Evolutionary conservation across 2,329 filamentous ascomycete genomes (phyloP), one percentile per base, ranked within the genome.

Genomic region (Graphilbum ipis-grandicollis): DNA sequence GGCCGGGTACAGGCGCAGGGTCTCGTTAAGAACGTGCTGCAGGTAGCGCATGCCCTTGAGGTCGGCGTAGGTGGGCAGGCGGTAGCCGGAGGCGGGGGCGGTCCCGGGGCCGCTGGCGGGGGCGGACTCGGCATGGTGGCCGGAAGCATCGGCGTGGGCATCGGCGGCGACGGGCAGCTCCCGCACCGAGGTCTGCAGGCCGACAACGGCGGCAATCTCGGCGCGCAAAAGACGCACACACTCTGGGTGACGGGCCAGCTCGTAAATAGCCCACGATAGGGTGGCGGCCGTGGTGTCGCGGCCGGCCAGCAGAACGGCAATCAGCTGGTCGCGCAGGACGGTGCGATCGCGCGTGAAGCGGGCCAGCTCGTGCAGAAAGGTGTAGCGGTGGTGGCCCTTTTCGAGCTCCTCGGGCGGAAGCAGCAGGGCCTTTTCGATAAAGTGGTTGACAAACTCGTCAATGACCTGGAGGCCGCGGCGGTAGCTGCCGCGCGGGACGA

Each of bases 11-110:
- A 88, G 56, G 13, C 83, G 75, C 41, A 86, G 67, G 0, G 73
- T 80, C 58, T 92, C 83, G 57, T 82, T 79, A 47, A 92, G 66
- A 35, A 79, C 59, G 47, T 76, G 64, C 54, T 73, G 63, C 40
- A 90, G 69, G 53, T 88, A 93, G 48, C 79, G 78, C 84, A 93
- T 93, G 45, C 67, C 67, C 62, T 93, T 93, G 41, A 93, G 65
- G 50, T 93, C 71, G 12, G 72, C 67, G 53, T 92, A 93, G 0
- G 78, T 84, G 0, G 77, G 76, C 4, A 63, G 57, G 6, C 65
- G 56, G 15, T 21, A 36, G 15, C 29, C 30, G 8, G 13, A 4
- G 25, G 14, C 33, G 21, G 7, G 5, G 14, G 14, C 29, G n/a
- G n/a, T 12, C 21, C 22, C 12, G 18, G 29, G 15, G 19, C 39